Conservation (phyloP, 2,329 filamentous ascomycete genomes). For the Fusarium foetens region DNA sequence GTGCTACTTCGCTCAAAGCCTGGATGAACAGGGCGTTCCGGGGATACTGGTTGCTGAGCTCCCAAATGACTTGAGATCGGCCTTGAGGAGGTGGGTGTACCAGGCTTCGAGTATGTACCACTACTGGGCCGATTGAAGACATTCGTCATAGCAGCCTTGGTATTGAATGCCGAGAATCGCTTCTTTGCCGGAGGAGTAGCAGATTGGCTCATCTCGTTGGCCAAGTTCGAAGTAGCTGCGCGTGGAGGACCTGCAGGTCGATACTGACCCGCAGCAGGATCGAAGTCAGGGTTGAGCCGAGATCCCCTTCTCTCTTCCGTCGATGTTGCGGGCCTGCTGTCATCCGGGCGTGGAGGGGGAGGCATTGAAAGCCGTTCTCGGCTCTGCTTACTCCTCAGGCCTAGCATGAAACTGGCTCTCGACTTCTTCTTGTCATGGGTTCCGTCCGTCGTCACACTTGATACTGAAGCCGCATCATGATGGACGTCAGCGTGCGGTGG, state of each 20-base stretch:
- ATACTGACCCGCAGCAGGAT: slow-evolving; percentile 26
- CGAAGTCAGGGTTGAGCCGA: slow-evolving; percentile 50
- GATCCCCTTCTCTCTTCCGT: slow-evolving; percentile 53
- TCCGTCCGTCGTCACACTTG: slow-evolving; percentile 56
- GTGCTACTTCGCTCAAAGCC: slow-evolving; percentile 40
- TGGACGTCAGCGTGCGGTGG: slow-evolving; percentile 3
- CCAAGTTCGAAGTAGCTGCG: slow-evolving; percentile 40
- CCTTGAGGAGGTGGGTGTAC: slow-evolving; percentile 30
- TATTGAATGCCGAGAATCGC: slow-evolving; percentile 55
- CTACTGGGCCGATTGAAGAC: slow-evolving; percentile 43
- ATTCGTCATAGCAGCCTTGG: slow-evolving; percentile 46
- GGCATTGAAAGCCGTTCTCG: slow-evolving; percentile 27
- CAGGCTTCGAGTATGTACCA: slow-evolving; percentile 28
- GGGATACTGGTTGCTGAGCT: slow-evolving; percentile 18
- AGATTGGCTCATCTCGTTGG: slow-evolving; percentile 32
- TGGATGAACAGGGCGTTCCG: slow-evolving; percentile 31
- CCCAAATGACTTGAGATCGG: slow-evolving; percentile 30
- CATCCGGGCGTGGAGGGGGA: slow-evolving; percentile 29
- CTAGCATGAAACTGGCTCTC: slow-evolving; percentile 54
- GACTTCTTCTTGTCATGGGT: slow-evolving; percentile 49
- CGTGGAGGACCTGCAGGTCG: slow-evolving; percentile 30
- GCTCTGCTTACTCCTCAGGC: slow-evolving; percentile 33
- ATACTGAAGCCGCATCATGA: slow-evolving; percentile 55
- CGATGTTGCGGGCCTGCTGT: slow-evolving; percentile 33
- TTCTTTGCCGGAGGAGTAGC: slow-evolving; percentile 51